Evolutionary conservation across 495 filamentous ascomycete species (phyloP).

Genomic region (Aspergillus ellipticus): DNA sequence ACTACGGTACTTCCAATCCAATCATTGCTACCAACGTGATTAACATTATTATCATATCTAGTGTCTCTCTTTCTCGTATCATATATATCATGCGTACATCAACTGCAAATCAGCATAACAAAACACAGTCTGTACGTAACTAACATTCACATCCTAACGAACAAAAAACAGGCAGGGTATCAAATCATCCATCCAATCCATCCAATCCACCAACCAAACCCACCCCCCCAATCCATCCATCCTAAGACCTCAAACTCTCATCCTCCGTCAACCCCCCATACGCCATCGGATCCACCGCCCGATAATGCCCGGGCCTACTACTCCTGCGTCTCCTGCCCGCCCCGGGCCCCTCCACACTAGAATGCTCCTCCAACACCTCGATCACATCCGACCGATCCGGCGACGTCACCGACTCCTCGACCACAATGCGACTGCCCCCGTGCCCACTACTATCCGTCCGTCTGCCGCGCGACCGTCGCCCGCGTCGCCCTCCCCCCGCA

Average conservation of each 20-base stretch:
- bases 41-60: not conserved
- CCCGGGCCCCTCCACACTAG: slow-evolving; percentile 8
- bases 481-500: not conserved
- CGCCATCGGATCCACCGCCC: slow-evolving; percentile 18
- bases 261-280: slow-evolving; percentile 24
- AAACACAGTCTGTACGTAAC: not conserved
- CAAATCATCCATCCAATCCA: not conserved
- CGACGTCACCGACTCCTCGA: slow-evolving; percentile 27
- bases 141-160: not conserved
- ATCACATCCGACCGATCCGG: slow-evolving; percentile 28
- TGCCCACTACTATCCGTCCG: not conserved
- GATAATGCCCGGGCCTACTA: not conserved
- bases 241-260: slow-evolving; percentile 29
- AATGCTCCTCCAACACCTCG: slow-evolving; percentile 34
- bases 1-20: not conserved
- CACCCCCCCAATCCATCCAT: not conserved
- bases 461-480: not conserved
- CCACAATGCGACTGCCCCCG: slow-evolving; percentile 7
- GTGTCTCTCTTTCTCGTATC: not conserved
- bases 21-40: not conserved
- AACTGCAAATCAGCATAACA: too few relatives aligned
- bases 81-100: slow-evolving; percentile 1
- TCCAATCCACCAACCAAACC: slow-evolving; percentile 12
- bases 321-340: not conserved
- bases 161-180: slow-evolving; percentile 2